phyloP scores from a whole-genome alignment of 257 asterid species.

The Anisodus acutangulus region DNA sequence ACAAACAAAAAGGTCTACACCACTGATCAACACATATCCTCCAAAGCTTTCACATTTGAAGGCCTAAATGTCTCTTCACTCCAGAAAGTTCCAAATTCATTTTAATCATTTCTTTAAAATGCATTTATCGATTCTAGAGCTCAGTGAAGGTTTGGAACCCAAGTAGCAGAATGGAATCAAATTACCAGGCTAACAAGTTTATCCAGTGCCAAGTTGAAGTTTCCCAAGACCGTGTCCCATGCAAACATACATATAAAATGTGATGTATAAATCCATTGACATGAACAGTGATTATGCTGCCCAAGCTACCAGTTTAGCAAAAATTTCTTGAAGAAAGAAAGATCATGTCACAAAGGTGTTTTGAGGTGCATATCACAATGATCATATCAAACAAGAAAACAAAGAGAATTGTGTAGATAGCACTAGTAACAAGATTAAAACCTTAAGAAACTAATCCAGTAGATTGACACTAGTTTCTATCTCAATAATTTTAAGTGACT shows the following conservation, averaged over 20 bases:
- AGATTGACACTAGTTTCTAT: not conserved
- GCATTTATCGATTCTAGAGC: not conserved
- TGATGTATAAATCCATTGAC: not conserved
- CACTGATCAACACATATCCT: not conserved
- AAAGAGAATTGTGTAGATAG: not conserved
- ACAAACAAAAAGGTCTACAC: not conserved
- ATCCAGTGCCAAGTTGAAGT: not conserved
- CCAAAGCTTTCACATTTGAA: not conserved
- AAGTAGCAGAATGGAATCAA: not conserved
- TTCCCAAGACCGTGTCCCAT: not conserved
- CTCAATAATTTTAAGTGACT: not conserved
- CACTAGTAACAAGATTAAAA: not conserved
- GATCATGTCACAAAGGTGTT: not conserved
- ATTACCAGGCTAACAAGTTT: not conserved
- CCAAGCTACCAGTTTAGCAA: not conserved
- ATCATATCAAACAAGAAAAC: slow-evolving; percentile 14
- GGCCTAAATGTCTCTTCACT: slow-evolving; percentile 12
- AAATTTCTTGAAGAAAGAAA: not conserved
- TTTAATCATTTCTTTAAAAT: slow-evolving; percentile 7
- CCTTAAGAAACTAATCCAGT: not conserved
- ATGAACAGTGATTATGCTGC: not conserved
- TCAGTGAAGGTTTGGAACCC: slow-evolving; percentile 14
- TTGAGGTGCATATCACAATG: not conserved
- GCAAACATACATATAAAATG: slow-evolving; percentile 1
- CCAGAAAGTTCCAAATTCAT: not conserved